Evolutionary conservation across 129 eudicot genomes (phyloP), one percentile per base, ranked within the genome.

Genomic region (Centaurea solstitialis): DNA sequence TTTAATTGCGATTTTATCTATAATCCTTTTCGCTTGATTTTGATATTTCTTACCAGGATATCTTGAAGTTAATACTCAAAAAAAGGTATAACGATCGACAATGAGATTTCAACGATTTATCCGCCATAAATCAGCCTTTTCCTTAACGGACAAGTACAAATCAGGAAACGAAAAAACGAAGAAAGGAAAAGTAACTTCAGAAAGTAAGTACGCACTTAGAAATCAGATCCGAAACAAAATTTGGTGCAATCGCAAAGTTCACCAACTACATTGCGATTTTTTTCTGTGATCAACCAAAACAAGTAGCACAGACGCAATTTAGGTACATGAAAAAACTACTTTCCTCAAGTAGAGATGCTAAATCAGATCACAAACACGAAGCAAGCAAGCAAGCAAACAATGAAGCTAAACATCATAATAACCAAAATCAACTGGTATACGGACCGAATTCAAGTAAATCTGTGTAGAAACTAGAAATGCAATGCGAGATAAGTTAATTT

Each of bases 211-310:
- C 17, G 1, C 7, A 64, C 23, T 20, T 22, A 65, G 68, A 11
- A 13, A 81, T 47, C 80, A 75, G 75, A 75, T 81, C 80, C n/a
- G 67, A 33, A 30, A 67, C 38, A 40, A 66, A 65, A 43, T 17
- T n/a, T 13, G 41, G 24, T 81, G 57, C 50, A 74, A 67, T 45
- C 68, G 13, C 39, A 6, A 41, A 81, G 69, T 74, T 35, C 35
- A 75, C 64, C 35, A 74, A 15, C 70, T 74, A 62, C 45, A 80
- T 79, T 79, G 82, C 41, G n/a, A 20, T 40, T 35, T 40, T 7
- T 41, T 22, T 13, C 4, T 11, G 17, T 67, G 28, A 67, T 77
- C 17, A 22, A 76, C 62, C 72, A 43, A 20, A 38, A 38, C 57
- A 77, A 77, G 3, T 21, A 21, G 68, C 26, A 80, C 75, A 72